Percentiles rank a stretch among this genome's conserved stretches.
phyloP scores from a whole-genome alignment of 1,284 basidiomycete genomes.

The Ganoderma resinaceum region DNA sequence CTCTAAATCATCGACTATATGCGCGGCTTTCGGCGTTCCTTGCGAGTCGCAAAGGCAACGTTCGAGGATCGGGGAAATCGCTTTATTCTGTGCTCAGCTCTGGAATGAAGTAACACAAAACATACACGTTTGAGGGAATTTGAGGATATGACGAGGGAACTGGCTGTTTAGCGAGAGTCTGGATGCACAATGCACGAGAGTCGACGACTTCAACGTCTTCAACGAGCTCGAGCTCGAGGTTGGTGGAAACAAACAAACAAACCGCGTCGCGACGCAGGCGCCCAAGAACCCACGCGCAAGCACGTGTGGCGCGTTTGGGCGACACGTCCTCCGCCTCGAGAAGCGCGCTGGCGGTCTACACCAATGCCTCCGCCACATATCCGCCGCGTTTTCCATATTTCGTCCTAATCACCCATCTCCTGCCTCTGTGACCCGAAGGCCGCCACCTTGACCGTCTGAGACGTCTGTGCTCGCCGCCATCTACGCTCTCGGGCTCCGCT shows the following conservation, averaged over 20 bases:
- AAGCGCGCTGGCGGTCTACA: constrained; percentile 1
- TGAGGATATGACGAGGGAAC: no score
- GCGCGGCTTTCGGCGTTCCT: no score
- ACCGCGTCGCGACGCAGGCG: neutral
- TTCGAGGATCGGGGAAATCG: no score
- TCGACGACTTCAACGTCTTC: no score
- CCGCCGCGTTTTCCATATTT: neutral
- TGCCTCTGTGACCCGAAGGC: neutral
- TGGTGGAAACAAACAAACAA: neutral
- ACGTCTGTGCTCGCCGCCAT: neutral
- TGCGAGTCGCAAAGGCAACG: no score
- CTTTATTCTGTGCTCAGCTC: no score
- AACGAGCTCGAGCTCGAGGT: no score
- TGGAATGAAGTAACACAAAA: no score
- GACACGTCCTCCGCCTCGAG: neutral
- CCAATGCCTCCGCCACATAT: constrained; percentile 2
- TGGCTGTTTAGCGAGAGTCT: no score
- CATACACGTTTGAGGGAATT: no score
- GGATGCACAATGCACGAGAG: no score
- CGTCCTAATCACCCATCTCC: neutral
- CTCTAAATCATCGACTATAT: no score
- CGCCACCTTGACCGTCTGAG: neutral
- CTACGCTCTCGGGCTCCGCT: neutral
- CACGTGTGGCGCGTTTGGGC: constrained; percentile 5
- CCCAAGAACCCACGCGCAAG: neutral